Base-by-base conservation (phyloP, 1,139 yeast species). In the Blastobotrys malaysiensis region DNA sequence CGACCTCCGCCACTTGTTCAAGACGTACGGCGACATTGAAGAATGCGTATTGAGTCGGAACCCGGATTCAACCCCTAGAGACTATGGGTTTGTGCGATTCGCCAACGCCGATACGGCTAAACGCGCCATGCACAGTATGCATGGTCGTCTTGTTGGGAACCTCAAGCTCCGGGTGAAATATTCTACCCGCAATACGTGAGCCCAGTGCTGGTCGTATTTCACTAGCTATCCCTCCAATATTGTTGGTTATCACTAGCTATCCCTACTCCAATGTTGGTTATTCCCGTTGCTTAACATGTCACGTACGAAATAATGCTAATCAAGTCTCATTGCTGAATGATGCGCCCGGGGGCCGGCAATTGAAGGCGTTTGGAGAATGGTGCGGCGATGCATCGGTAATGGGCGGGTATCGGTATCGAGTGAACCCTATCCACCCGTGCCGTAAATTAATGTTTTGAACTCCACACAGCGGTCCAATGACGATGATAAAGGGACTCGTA, bases 51-150 rank as follows among this genome's bases (percentile, higher is more conserved):
- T 52, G 46, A 24, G 51, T 21, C 19, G 45, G 27, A 14, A 36
- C 20, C 45, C 50, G 16, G 27, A 14, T 9, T 19, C 45, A 84
- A 83, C 72, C 88, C 96, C 54, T 85, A 86, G 77, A 96, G 96
- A 63, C 90, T 87, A 31, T 72, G 97, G 97, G 69, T 90, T 89
- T 73, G 97, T 90, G 65, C 88, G 96, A 73, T 90, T 84, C 82
- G 82, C 95, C 52, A 76, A 88, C 63, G 91, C 95, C 65, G 93
- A 87, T 70, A 31, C 39, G 39, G 39, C 39, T 31, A 31, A 31
- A 11, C 39, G 39, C 39, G 39, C 39, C 16, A 31, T 31, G 39
- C 39, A 31, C 39, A 31, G 39, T 16, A 31, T 31, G 39, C 11
- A 31, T 11, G 39, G 39, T 16, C 39, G 39, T 2, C 16, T 31